Evolutionary conservation across 208 protist species (phyloP).

Genomic region (Wallacemonas sp.): DNA sequence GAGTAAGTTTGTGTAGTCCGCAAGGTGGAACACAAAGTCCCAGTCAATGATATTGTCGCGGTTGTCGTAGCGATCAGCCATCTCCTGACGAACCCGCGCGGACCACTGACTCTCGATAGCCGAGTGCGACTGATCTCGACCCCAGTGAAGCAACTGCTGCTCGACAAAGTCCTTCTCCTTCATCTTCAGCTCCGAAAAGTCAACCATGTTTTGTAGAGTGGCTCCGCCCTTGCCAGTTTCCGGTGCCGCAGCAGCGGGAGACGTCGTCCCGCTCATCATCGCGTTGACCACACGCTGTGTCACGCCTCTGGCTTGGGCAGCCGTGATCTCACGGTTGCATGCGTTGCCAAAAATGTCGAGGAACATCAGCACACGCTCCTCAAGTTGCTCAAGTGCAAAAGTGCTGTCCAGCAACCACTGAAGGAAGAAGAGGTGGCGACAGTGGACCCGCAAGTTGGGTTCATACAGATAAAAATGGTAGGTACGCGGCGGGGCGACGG

Average conservation of each 20-base stretch:
- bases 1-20: constrained; percentile 84
- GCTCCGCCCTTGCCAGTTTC: constrained; percentile 30
- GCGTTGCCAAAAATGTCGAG: constrained; percentile 87
- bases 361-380: constrained; percentile 91
- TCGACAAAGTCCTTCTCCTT: constrained; percentile 88
- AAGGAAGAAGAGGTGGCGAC: constrained; percentile 88
- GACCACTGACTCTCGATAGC: constrained; percentile 65
- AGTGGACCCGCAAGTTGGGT: constrained; percentile 81
- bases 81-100: constrained; percentile 75
- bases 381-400: constrained; percentile 80
- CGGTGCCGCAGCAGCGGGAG: too few species aligned
- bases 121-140: constrained; percentile 42
- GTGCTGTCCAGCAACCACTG: constrained; percentile 91
- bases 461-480: constrained; percentile 91
- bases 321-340: constrained; percentile 70
- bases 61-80: constrained; percentile 92
- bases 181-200: constrained; percentile 80
- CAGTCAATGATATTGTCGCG: constrained; percentile 92
- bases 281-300: constrained; percentile 51
- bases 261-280: too few species aligned
- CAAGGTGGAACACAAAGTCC: constrained; percentile 88
- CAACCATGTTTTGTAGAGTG: constrained; percentile 29
- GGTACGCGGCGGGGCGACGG: not conserved
- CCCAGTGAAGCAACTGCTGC: constrained; percentile 80
- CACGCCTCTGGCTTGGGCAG: constrained; percentile 69